Percentiles rank a stretch among this genome's conserved stretches.
Conservation (phyloP, 257 asterid species). For the Solanum chiquidenum region DNA sequence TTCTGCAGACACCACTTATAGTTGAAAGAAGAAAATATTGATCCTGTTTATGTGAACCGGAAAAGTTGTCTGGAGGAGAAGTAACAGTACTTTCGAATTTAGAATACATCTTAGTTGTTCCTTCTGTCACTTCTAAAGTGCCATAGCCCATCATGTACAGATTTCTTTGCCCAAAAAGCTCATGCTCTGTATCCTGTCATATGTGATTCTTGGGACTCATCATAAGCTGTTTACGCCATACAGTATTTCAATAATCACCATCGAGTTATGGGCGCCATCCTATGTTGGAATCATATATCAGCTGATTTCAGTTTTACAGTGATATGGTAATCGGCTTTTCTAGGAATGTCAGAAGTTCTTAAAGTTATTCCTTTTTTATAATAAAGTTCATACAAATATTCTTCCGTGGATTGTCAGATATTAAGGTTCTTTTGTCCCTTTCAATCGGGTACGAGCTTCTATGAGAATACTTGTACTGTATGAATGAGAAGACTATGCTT, state of each 20-base stretch:
- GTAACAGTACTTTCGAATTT: background rate
- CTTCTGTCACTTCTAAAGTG: background rate
- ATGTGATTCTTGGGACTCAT: background rate
- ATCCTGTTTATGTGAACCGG: background rate
- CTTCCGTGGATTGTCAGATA: background rate
- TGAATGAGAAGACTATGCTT: background rate
- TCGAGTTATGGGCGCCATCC: background rate
- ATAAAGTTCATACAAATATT: background rate
- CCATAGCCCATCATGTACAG: background rate
- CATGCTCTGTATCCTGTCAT: background rate
- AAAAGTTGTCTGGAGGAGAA: background rate
- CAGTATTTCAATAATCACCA: background rate
- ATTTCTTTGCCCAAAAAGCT: background rate
- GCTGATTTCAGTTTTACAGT: background rate
- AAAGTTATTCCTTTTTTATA: background rate
- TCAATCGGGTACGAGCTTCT: background rate
- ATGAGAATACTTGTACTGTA: background rate
- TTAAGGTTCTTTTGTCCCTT: background rate
- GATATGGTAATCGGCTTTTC: background rate
- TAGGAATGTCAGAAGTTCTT: background rate
- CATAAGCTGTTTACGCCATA: background rate
- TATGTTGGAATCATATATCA: background rate
- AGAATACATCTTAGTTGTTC: background rate
- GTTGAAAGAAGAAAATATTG: background rate
- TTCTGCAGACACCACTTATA: background rate